Conservation (phyloP, 1,284 basidiomycete genomes). For the Irpex rosettiformis region DNA sequence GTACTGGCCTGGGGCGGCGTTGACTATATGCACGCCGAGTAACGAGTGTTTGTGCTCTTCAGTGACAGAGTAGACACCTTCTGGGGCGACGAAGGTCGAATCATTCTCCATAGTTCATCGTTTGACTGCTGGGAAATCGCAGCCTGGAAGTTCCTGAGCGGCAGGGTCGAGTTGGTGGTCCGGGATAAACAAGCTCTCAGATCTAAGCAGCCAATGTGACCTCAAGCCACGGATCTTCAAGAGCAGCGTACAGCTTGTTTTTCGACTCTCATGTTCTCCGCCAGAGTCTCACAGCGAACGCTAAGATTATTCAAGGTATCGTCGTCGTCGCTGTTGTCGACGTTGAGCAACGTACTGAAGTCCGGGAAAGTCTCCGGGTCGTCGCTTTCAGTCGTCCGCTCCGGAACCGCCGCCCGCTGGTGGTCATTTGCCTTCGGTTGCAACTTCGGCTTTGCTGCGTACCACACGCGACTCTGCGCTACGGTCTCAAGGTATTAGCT, state of each 20-base stretch:
- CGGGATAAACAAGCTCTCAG: constrained; percentile 9
- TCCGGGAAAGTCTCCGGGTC: constrained; percentile 19
- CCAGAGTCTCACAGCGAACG: constrained; percentile 17
- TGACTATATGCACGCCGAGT: constrained; percentile 43
- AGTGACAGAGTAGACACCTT: constrained; percentile 83
- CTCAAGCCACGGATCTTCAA: constrained; percentile 17
- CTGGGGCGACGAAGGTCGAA: constrained; percentile 78
- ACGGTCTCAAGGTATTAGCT: constrained; percentile 67
- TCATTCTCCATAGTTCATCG: constrained; percentile 68
- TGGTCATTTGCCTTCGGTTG: constrained; percentile 67
- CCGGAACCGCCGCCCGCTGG: constrained; percentile 67
- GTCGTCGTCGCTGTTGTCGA: background rate
- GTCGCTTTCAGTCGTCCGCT: constrained; percentile 46
- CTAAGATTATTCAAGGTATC: constrained; percentile 15
- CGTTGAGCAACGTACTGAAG: constrained; percentile 5
- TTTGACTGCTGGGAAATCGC: constrained; percentile 15
- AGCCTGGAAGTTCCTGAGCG: constrained; percentile 7
- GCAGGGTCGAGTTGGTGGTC: constrained; percentile 14
- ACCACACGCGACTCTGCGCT: constrained; percentile 66
- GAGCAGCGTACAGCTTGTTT: constrained; percentile 7
- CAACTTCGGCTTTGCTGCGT: constrained; percentile 60
- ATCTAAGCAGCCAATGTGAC: constrained; percentile 6
- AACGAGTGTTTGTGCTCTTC: constrained; percentile 73
- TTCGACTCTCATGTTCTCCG: constrained; percentile 25
- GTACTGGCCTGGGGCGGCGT: constrained; percentile 44